Conservation (phyloP, 352 stramenopile genomes). For the Pythium pyrilobum region DNA sequence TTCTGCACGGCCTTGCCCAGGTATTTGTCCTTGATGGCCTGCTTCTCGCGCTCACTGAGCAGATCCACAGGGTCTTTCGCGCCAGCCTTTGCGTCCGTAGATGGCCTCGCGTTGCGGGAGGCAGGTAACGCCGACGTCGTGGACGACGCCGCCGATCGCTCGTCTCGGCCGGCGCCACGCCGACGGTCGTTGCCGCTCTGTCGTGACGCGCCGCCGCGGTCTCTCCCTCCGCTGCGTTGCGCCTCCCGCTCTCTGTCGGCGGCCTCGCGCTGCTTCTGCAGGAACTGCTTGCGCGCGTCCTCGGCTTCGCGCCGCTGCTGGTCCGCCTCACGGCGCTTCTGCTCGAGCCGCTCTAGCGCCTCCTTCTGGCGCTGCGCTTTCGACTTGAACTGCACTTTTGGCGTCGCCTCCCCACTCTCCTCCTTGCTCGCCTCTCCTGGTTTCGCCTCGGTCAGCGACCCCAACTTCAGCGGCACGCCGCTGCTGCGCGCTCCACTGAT, state of each 20-base stretch:
- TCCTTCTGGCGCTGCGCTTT: conserved; percentile 79
- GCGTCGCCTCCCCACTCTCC: neutral
- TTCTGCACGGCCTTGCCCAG: conserved; percentile 82
- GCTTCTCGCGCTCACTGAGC: conserved; percentile 70
- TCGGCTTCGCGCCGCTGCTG: conserved; percentile 48
- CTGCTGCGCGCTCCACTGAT: conserved; percentile 23
- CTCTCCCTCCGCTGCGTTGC: conserved; percentile 7
- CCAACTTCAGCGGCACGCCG: conserved; percentile 28
- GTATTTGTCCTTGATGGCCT: conserved; percentile 87
- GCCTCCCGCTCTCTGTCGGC: conserved; percentile 19
- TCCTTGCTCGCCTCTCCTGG: neutral
- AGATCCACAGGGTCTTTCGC: conserved; percentile 11
- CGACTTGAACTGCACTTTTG: conserved; percentile 67
- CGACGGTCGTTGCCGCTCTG: conserved; percentile 11
- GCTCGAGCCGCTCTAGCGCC: conserved; percentile 61
- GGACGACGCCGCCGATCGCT: conserved; percentile 4
- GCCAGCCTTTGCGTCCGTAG: neutral
- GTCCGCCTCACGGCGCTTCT: conserved; percentile 66
- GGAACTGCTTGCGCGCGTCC: conserved; percentile 55
- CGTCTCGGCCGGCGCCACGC: neutral
- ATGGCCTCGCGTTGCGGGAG: neutral
- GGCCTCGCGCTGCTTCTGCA: conserved; percentile 46
- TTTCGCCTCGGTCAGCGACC: neutral
- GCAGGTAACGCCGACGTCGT: neutral
- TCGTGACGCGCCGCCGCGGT: conserved; percentile 5